Evolutionary conservation across 768 basidiomycete species (phyloP).

Genomic region (Tylopilus sp.): DNA sequence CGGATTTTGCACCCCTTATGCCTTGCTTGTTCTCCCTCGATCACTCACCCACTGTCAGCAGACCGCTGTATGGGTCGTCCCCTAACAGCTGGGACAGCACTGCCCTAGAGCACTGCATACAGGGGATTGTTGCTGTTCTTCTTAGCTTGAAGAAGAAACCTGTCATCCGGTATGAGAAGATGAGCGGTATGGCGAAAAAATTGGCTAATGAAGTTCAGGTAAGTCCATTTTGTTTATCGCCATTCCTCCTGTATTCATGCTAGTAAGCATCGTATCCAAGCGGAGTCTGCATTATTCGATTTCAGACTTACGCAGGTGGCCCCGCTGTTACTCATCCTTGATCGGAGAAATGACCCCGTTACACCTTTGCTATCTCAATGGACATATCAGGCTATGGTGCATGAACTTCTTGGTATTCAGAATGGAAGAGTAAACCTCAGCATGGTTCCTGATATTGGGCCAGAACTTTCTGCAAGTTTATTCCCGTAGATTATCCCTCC

Average conservation of each 20-base stretch:
- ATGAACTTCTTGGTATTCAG: conserved; percentile 89
- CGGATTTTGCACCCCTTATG: conserved; percentile 88
- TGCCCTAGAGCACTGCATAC: conserved; percentile 75
- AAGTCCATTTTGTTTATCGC: conserved; percentile 1
- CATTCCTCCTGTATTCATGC: conserved; percentile 5
- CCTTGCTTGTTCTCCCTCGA: conserved; percentile 87
- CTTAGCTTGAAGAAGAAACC: conserved; percentile 97
- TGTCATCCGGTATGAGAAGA: conserved; percentile 88
- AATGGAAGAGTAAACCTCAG: conserved; percentile 89
- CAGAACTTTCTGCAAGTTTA: conserved; percentile 74
- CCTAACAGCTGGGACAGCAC: conserved; percentile 70
- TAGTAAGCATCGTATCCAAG: conserved; percentile 69
- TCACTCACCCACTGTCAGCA: conserved; percentile 57
- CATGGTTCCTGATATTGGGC: conserved; percentile 78
- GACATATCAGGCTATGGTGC: conserved; percentile 99
- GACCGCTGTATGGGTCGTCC: conserved; percentile 68
- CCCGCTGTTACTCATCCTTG: conserved; percentile 87
- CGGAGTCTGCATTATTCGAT: conserved; percentile 84
- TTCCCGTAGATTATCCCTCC: conserved; percentile 2
- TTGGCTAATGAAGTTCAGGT: conserved; percentile 86
- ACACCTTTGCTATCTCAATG: conserved; percentile 95
- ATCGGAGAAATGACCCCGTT: conserved; percentile 95
- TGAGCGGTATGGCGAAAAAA: conserved; percentile 90
- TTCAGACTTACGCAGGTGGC: conserved; percentile 87
- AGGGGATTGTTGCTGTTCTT: conserved; percentile 80